These are phyloP conservation scores for Marchantia paleacea DNA, from an alignment of 225 moss, liverwort and hornwort genomes.

Conservation along the genomic window DNA sequence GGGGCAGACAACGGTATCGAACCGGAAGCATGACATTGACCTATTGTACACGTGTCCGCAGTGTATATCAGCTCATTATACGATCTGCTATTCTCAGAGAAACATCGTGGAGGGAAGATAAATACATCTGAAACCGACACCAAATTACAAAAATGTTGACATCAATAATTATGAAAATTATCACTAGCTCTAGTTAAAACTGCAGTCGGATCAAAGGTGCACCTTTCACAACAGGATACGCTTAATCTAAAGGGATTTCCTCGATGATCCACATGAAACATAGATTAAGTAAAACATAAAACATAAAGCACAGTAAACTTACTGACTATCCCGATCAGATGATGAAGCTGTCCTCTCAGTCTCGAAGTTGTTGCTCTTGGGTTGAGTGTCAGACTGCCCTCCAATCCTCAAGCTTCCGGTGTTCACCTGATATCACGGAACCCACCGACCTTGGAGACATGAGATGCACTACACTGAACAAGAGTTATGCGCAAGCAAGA, in stretches of 20 bases:
- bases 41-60: too few species aligned
- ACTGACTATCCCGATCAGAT: slow-evolving; percentile 90
- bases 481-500: neutral
- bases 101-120: too few species aligned
- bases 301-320: slow-evolving; percentile 14
- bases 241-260: neutral
- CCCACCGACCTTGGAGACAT: neutral
- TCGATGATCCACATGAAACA: too few species aligned
- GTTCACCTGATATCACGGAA: slow-evolving; percentile 47
- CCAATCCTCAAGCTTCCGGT: slow-evolving; percentile 41
- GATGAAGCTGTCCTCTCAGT: slow-evolving; percentile 73
- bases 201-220: neutral
- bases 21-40: too few species aligned
- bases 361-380: slow-evolving; percentile 46
- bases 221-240: too few species aligned
- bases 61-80: too few species aligned
- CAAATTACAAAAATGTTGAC: too few species aligned
- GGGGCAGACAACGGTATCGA: too few species aligned
- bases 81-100: too few species aligned
- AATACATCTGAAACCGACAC: too few species aligned
- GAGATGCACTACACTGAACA: neutral
- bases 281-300: too few species aligned
- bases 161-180: neutral
- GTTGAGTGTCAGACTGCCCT: slow-evolving; percentile 37
- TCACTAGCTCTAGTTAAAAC: neutral